These are phyloP conservation scores for Pseudogymnoascus sp. DNA, from an alignment of 2,329 filamentous ascomycete genomes.

Conservation along the genomic window DNA sequence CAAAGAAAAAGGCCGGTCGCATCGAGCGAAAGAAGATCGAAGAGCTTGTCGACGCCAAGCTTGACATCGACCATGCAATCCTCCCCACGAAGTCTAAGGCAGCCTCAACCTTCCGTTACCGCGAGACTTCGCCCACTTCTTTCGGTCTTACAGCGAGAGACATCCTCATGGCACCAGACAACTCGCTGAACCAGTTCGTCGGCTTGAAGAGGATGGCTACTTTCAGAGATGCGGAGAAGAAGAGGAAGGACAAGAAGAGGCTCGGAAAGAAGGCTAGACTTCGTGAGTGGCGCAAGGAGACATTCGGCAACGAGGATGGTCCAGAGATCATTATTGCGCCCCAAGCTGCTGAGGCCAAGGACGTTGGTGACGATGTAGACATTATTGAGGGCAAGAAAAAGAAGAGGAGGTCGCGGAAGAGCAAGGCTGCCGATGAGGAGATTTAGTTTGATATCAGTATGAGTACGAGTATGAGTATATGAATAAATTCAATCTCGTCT, in stretches of 20 bases:
- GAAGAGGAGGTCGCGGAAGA: constrained; percentile 43
- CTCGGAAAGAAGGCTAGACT: constrained; percentile 89
- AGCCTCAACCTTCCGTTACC: constrained; percentile 68
- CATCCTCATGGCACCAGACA: constrained; percentile 82
- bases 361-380: constrained; percentile 21
- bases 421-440: constrained; percentile 16
- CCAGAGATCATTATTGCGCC: constrained; percentile 25
- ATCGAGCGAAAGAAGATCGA: constrained; percentile 78
- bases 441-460: constrained; percentile 7
- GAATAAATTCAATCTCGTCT: constrained; percentile 3
- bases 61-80: constrained; percentile 62
- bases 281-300: constrained; percentile 69
- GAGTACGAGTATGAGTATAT: constrained; percentile 3
- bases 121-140: constrained; percentile 80
- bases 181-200: constrained; percentile 78
- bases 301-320: constrained; percentile 44
- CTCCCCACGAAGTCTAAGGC: constrained; percentile 45
- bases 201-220: constrained; percentile 91
- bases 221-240: constrained; percentile 83
- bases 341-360: constrained; percentile 18
- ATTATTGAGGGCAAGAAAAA: constrained; percentile 35
- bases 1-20: constrained; percentile 62
- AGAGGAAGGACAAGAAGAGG: constrained; percentile 77
- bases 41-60: constrained; percentile 70
- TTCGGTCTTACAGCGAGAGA: constrained; percentile 87